Evolutionary conservation across 177 flowering plant species (phyloP).

Genomic region (Vitis hybrid): DNA sequence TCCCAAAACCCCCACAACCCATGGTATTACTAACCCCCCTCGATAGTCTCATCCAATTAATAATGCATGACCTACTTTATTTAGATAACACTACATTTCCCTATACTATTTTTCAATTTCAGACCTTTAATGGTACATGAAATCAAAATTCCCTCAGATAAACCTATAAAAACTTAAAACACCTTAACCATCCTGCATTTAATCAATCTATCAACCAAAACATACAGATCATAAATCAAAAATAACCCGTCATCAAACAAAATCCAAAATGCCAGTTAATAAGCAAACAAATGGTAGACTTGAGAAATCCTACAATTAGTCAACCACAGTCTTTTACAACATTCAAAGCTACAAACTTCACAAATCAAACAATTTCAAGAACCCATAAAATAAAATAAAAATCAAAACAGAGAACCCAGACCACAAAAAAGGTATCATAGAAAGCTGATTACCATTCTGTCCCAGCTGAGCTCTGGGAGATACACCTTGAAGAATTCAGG

Average conservation of each 20-base stretch:
- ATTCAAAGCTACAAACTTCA: background rate
- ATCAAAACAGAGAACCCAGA: background rate
- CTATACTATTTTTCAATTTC: too few relatives aligned
- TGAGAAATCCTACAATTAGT: background rate
- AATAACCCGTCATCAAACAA: background rate
- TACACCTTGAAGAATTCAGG: slow-evolving; percentile 2
- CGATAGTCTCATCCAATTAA: too few relatives aligned
- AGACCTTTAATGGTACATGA: too few relatives aligned
- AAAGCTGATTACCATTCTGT: background rate
- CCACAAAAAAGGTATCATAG: background rate
- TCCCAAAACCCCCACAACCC: too few relatives aligned
- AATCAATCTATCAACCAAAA: too few relatives aligned
- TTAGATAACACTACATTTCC: too few relatives aligned
- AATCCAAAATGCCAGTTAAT: too few relatives aligned
- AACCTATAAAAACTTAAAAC: background rate
- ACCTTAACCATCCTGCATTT: background rate
- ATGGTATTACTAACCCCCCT: too few relatives aligned
- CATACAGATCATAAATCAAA: background rate
- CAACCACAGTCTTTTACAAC: background rate
- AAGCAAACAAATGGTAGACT: too few relatives aligned
- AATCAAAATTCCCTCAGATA: too few relatives aligned
- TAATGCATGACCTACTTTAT: too few relatives aligned
- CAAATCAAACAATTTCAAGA: background rate
- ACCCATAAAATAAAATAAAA: background rate
- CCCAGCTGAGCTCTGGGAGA: background rate